phyloP scores from a whole-genome alignment of 257 asterid genomes.

The Rubia yunnanensis region DNA sequence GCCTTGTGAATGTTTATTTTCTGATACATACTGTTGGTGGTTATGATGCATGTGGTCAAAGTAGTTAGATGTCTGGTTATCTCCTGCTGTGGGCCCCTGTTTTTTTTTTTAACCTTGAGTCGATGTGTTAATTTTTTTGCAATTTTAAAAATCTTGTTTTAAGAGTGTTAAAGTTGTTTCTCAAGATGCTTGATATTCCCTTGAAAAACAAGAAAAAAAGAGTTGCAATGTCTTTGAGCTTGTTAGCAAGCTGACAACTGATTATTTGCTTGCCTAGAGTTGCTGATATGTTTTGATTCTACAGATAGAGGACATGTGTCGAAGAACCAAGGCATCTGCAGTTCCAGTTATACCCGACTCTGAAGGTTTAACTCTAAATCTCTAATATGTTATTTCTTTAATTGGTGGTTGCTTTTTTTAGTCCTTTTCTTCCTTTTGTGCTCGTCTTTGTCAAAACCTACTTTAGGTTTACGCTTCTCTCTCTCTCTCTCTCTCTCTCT shows the following conservation, averaged over 20 bases:
- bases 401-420: not conserved
- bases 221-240: not conserved
- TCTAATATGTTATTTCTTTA: not conserved
- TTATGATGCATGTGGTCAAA: not conserved
- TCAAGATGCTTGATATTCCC: not conserved
- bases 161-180: not conserved
- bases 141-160: not conserved
- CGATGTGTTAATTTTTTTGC: not conserved
- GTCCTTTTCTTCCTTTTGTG: too few relatives aligned
- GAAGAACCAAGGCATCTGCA: conserved; percentile 73
- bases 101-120: not conserved
- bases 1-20: not conserved
- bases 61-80: not conserved
- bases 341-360: conserved; percentile 90
- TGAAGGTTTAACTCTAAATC: conserved; percentile 46
- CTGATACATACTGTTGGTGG: not conserved
- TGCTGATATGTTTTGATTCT: conserved; percentile 17
- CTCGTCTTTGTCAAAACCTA: not conserved
- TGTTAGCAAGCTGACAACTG: not conserved
- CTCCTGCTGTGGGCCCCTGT: not conserved
- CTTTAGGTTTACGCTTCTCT: not conserved
- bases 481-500: not conserved
- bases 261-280: not conserved
- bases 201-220: not conserved
- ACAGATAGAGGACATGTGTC: conserved; percentile 91